Evolutionary conservation across 1,139 yeast genomes (phyloP).

Genomic region (Candida pseudoviswanathii): DNA sequence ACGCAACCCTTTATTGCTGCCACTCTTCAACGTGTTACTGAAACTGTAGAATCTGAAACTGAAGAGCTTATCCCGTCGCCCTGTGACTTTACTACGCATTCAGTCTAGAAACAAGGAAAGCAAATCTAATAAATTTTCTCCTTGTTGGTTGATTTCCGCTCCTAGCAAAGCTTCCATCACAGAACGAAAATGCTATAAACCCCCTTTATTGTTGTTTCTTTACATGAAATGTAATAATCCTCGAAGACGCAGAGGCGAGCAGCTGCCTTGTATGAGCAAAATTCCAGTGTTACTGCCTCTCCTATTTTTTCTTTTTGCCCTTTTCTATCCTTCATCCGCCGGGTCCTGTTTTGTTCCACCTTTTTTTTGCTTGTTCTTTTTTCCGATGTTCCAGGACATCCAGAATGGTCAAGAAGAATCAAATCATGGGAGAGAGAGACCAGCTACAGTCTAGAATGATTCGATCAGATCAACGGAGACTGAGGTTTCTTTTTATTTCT

Average conservation of each 20-base stretch:
- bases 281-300: background rate
- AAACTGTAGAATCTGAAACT: background rate
- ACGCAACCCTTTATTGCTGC: background rate
- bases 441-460: conserved; percentile 1
- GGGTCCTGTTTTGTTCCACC: background rate
- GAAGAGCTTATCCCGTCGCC: background rate
- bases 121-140: background rate
- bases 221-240: no score
- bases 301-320: background rate
- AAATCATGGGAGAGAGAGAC: background rate
- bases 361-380: background rate
- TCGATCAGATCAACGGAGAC: background rate
- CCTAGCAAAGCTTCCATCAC: no score
- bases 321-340: background rate
- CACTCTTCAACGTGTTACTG: background rate
- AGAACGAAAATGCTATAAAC: no score
- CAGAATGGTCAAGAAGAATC: no score
- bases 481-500: background rate
- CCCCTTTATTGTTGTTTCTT: no score
- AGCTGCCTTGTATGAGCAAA: background rate
- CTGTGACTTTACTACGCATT: background rate
- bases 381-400: no score
- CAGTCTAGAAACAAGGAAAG: background rate
- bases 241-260: background rate
- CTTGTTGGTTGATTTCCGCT: no score